Evolutionary conservation across 2,329 filamentous ascomycete species (phyloP).

Genomic region (Teratosphaeria zuluensis): DNA sequence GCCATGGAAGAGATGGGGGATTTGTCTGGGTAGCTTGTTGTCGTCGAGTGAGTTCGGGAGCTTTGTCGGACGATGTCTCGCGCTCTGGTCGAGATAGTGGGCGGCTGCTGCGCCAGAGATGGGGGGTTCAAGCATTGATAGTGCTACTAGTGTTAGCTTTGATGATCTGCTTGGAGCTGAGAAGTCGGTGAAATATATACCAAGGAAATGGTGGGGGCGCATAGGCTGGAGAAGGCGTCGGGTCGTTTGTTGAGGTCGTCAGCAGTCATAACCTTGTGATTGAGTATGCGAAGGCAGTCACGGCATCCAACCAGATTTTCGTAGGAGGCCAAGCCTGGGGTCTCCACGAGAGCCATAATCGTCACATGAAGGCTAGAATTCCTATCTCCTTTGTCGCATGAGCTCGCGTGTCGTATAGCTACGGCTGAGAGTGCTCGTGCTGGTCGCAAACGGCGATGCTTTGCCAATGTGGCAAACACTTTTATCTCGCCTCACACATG

Average conservation of each 20-base stretch:
- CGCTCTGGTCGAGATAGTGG: not conserved
- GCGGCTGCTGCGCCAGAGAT: not conserved
- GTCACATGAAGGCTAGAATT: not conserved
- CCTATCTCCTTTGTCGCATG: not conserved
- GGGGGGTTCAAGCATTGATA: slow-evolving; percentile 5
- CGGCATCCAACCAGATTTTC: not conserved
- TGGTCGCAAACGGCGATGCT: not conserved
- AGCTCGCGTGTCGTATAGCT: not conserved
- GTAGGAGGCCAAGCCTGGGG: not conserved
- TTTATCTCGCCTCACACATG: not conserved
- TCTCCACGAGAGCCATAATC: not conserved
- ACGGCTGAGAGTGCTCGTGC: not conserved
- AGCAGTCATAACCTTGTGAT: not conserved
- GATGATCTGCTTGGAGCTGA: not conserved
- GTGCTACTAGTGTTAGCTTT: slow-evolving; percentile 1
- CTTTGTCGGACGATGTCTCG: not conserved
- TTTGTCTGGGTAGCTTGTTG: slow-evolving; percentile 1
- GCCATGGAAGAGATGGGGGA: slow-evolving; percentile 7
- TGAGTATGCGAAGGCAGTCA: not conserved
- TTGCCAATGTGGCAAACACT: not conserved
- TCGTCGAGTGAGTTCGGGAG: not conserved
- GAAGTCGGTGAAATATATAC: not conserved
- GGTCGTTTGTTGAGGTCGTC: not conserved
- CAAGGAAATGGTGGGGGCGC: slow-evolving; percentile 7
- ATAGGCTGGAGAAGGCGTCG: slow-evolving; percentile 4